Base-by-base conservation (phyloP, 2,329 filamentous ascomycete species). In the Talaromyces sp. region DNA sequence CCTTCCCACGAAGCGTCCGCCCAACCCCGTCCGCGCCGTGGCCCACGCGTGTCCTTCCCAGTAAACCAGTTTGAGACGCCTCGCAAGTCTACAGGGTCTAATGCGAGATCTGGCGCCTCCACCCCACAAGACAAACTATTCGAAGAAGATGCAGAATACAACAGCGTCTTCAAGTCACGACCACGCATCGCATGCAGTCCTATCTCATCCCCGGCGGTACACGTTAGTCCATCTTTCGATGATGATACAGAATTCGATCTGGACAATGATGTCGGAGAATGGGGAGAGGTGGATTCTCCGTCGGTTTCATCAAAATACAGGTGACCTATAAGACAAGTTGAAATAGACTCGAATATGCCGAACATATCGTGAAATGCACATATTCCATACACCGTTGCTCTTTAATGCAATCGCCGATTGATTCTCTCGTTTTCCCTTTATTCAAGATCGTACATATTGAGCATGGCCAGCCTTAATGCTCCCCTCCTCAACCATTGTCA, bases 151-250 rank as follows among this genome's bases (percentile, higher is more conserved):
- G 79, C 82, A 3, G 90, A 95, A 55, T 89, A 91, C 70, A 87
- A 89, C 54, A 88, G 87, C 22, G 87, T 96, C 1, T 97, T 97
- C 70, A 90, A 87, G 73, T 92, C 89, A 58, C 76, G 92, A 59
- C 92, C 92, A 0, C 88, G 86, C 70, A 85, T 97, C 60, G 86
- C 87, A 58, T 83, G 84, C 10, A 96, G 91, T 69, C 91, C 91
- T 1, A 69, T 85, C 20, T 61, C 68, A 11, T 74, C 74, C 0
- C 73, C 74, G 5, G 67, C 67, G 33, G 70, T 74, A n/a, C 70
- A 74, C 64, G 55, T 71, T 14, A 65, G 63, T 32, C 62, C 64
- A 1, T 54, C 67, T 29, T 56, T 67, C 13, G 56, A 61, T 27
- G 58, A 56, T 20, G 62, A 64, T 30, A 59, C 51, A 2, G 56